Percentiles rank a stretch among this genome's conserved stretches.
These are phyloP conservation scores for Micractinium sp. DNA, from an alignment of 139 green algal species.

Conservation along the genomic window DNA sequence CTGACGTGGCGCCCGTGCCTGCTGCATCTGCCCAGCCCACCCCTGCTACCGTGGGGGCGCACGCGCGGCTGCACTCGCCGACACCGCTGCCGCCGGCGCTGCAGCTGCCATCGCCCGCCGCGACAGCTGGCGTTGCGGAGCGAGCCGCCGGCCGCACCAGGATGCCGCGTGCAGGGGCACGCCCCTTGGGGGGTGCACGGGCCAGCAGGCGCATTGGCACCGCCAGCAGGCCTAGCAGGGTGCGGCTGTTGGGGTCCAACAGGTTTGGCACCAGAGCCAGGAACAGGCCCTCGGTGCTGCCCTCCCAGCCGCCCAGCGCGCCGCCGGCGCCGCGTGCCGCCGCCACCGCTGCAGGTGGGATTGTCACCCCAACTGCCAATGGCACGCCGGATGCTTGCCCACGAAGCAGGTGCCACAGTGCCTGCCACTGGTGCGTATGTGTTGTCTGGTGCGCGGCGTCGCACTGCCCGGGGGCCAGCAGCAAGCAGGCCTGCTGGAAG, in stretches of 20 bases:
- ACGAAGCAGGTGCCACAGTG: neutral
- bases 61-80: neutral
- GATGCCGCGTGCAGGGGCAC: neutral
- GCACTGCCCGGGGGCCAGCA: neutral
- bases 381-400: neutral
- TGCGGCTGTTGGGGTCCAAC: neutral
- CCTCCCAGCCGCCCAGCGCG: neutral
- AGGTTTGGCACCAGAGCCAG: constrained; percentile 13
- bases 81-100: neutral
- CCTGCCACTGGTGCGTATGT: neutral
- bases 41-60: neutral
- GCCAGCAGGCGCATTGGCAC: neutral
- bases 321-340: neutral
- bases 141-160: neutral
- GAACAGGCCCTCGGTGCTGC: neutral
- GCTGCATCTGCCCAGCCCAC: constrained; percentile 1
- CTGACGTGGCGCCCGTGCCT: neutral
- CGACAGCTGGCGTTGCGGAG: neutral
- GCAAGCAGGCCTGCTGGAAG: neutral
- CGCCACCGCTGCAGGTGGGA: neutral
- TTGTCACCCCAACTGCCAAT: neutral
- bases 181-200: neutral
- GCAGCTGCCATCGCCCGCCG: neutral
- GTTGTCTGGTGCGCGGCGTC: neutral
- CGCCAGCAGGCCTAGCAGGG: constrained; percentile 11